Evolutionary conservation across 208 protist species (phyloP).

Genomic region (Novymonas esmeraldas): DNA sequence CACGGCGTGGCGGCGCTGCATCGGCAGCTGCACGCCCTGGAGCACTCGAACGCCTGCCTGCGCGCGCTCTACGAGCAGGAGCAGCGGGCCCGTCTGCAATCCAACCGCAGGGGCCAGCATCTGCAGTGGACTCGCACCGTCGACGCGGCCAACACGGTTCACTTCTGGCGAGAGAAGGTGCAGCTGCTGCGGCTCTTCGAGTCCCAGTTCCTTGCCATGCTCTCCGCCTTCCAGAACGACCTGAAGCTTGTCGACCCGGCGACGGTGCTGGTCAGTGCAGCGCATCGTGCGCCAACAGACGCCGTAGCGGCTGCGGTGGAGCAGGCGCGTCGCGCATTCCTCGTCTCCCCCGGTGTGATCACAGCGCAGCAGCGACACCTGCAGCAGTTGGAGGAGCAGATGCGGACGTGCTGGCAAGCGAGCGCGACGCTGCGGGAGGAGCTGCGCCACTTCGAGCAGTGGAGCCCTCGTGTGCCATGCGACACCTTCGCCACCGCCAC

Average conservation of each 20-base stretch:
- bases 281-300: background rate
- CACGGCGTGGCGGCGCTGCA: slow-evolving; percentile 11
- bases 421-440: slow-evolving; percentile 22
- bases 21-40: slow-evolving; percentile 10
- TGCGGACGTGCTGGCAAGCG: slow-evolving; percentile 29
- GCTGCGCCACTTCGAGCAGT: slow-evolving; percentile 25
- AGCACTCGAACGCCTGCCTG: slow-evolving; percentile 8
- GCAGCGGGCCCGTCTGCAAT: slow-evolving; percentile 15
- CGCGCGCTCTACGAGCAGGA: slow-evolving; percentile 19
- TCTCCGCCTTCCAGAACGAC: slow-evolving; percentile 4
- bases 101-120: slow-evolving; percentile 21
- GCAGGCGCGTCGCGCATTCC: slow-evolving; percentile 7
- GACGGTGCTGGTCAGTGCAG: background rate
- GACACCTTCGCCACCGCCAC: slow-evolving; percentile 21
- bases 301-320: slow-evolving; percentile 3
- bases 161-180: slow-evolving; percentile 35
- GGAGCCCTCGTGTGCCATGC: slow-evolving; percentile 15
- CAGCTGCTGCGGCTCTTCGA: slow-evolving; percentile 21
- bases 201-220: slow-evolving; percentile 14
- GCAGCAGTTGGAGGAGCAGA: slow-evolving; percentile 4
- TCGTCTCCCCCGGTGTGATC: slow-evolving; percentile 12
- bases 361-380: slow-evolving; percentile 23
- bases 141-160: slow-evolving; percentile 32
- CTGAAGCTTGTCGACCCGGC: slow-evolving; percentile 11
- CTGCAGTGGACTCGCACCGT: slow-evolving; percentile 35